phyloP scores from a whole-genome alignment of 371 early-diverging fungal genomes.

The Globomyces sp. region DNA sequence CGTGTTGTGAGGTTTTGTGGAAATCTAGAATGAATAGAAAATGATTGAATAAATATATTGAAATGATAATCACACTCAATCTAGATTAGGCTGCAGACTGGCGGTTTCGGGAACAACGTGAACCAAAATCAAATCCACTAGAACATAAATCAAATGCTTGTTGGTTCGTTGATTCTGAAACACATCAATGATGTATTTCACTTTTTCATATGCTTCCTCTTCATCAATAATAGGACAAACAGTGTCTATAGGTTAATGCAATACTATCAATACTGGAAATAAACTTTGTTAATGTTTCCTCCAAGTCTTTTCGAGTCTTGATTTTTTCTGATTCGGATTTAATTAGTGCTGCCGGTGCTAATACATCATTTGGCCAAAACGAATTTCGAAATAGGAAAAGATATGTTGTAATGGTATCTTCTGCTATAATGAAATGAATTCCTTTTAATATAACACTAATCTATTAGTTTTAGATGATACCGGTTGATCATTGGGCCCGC shows the following conservation, averaged over 20 bases:
- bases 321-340: constrained; percentile 20
- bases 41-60: no score
- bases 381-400: constrained; percentile 14
- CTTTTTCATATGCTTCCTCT: constrained; percentile 16
- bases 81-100: constrained; percentile 11
- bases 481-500: constrained; percentile 23
- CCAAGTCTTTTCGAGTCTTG: constrained; percentile 16
- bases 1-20: no score
- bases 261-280: constrained; percentile 12
- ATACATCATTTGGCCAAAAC: constrained; percentile 29
- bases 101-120: constrained; percentile 28
- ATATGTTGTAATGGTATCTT: constrained; percentile 23
- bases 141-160: constrained; percentile 33
- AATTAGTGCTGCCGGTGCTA: neutral
- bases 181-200: constrained; percentile 20
- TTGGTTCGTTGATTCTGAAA: constrained; percentile 31
- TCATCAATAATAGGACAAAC: constrained; percentile 13
- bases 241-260: neutral
- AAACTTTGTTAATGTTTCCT: neutral
- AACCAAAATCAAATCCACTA: constrained; percentile 27
- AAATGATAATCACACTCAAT: neutral
- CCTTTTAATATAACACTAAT: constrained; percentile 23
- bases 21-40: no score
- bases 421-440: constrained; percentile 22
- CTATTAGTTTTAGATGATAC: constrained; percentile 3